phyloP scores from a whole-genome alignment of 352 stramenopile genomes.

The Phytophthora quininea region DNA sequence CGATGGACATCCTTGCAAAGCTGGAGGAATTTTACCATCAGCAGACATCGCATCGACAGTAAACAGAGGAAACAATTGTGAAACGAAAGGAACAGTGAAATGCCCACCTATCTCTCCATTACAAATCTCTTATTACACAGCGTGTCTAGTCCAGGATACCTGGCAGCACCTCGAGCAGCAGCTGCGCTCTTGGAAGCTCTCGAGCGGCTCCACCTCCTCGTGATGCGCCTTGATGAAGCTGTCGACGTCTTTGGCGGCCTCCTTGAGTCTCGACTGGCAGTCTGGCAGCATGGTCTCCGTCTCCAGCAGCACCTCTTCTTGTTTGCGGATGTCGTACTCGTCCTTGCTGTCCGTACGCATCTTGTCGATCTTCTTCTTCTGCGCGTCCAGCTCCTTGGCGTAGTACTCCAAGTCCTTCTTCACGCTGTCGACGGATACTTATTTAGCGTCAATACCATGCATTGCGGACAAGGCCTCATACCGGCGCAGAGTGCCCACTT shows the following conservation, averaged over 20 bases:
- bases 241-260: constrained; percentile 59
- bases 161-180: constrained; percentile 48
- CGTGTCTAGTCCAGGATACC: background rate
- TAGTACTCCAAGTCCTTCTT: constrained; percentile 89
- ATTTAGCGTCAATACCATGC: background rate
- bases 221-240: constrained; percentile 52
- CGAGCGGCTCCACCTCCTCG: constrained; percentile 35
- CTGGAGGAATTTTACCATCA: constrained; percentile 78
- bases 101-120: background rate
- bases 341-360: constrained; percentile 67
- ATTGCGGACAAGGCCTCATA: constrained; percentile 18
- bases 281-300: constrained; percentile 85
- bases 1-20: constrained; percentile 74
- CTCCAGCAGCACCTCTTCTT: constrained; percentile 82
- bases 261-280: constrained; percentile 69
- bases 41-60: constrained; percentile 39
- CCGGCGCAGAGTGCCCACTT: constrained; percentile 78
- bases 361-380: constrained; percentile 62
- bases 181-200: constrained; percentile 52
- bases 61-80: constrained; percentile 8
- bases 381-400: constrained; percentile 67
- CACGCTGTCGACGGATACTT: constrained; percentile 36
- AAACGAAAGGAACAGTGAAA: constrained; percentile 21
- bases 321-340: constrained; percentile 82
- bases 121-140: no score